Evolutionary conservation across 306 rosid species (phyloP), one percentile per base, ranked within the genome.

Genomic region (Lathyrus oleraceus): DNA sequence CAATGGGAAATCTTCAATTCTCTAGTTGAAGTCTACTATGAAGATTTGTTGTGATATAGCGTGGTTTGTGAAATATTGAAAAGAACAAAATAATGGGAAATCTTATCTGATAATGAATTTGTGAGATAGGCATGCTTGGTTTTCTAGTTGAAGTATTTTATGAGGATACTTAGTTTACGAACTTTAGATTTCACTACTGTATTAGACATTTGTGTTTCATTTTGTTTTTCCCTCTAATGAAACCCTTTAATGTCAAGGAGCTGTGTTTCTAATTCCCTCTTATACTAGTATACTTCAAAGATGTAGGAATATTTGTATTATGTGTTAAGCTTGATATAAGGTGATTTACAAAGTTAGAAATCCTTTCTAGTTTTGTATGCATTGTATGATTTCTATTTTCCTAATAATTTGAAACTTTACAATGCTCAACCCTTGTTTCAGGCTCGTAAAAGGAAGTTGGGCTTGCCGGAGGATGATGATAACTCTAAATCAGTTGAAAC

Each of bases 361-460:
- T 30, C 43, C 10, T 8, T n/a, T 47, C 3, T 70, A 4, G 14
- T 15, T 71, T 63, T 54, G 14, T 45, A 16, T 4, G 21, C 15
- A 28, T 53, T 20, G n/a, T 14, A 45, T 68, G 42, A n/a, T 72
- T 75, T 42, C 17, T 1, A 13, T 21, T 43, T 71, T 52, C 43
- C 8, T 28, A 48, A 36, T 8, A 12, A 21, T 57, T 40, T n/a
- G 20, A 13, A 20, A 65, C 14, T 39, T 76, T 14, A 14, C 35
- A 1, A 15, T 35, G 71, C 10, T 10, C 52, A 17, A 57, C 20
- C 2, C 12, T 43, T 68, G 69, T 45, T 85, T 52, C 88, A 95
- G 99, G 93, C 96, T 48, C 86, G 85, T 52, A 95, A 91, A 79
- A 89, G 97, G 79, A 95, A 91, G 77, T 73, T 85, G 79, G 99